Conservation (phyloP, 345 rosid species). For the Combretum micranthum region DNA sequence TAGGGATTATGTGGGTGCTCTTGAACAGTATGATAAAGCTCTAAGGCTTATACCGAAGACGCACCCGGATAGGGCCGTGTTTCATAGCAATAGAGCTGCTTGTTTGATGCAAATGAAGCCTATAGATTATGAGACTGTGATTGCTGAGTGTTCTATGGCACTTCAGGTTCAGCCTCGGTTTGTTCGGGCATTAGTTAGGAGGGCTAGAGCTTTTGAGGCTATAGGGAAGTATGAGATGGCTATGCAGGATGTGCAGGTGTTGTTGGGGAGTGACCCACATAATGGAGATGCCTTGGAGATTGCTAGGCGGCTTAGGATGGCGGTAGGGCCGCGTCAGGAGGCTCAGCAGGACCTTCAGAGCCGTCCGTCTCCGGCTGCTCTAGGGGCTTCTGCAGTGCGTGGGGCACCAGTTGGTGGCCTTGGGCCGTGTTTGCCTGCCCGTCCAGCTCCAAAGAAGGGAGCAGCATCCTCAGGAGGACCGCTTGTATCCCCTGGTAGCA, state of each 20-base stretch:
- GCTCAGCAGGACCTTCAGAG: slow-evolving; percentile 86
- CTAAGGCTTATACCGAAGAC: slow-evolving; percentile 62
- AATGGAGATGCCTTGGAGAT: slow-evolving; percentile 78
- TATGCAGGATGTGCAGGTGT: slow-evolving; percentile 65
- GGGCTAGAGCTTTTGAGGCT: slow-evolving; percentile 91
- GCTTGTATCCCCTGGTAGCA: slow-evolving; percentile 22
- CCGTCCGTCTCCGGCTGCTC: slow-evolving; percentile 96
- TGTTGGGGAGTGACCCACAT: slow-evolving; percentile 64
- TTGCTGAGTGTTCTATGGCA: slow-evolving; percentile 77
- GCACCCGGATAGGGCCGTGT: slow-evolving; percentile 86
- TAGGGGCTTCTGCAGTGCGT: slow-evolving; percentile 93
- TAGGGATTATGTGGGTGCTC: slow-evolving; percentile 76
- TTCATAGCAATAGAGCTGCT: slow-evolving; percentile 90
- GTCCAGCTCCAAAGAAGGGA: slow-evolving; percentile 59
- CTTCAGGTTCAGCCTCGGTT: slow-evolving; percentile 81
- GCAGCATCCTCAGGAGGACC: slow-evolving; percentile 31
- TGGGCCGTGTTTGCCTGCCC: slow-evolving; percentile 87
- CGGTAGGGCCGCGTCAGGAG: slow-evolving; percentile 59
- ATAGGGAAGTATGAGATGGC: slow-evolving; percentile 73
- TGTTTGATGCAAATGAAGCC: slow-evolving; percentile 99
- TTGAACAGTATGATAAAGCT: slow-evolving; percentile 72
- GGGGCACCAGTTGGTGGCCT: slow-evolving; percentile 89
- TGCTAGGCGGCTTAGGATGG: slow-evolving; percentile 53
- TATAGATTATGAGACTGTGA: slow-evolving; percentile 69
- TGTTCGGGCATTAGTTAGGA: slow-evolving; percentile 70